A percentile compares a stretch with the other conserved stretches of the same genome.
Evolutionary conservation across 2,329 filamentous ascomycete genomes (phyloP).

Genomic region (Cadophora sp.): DNA sequence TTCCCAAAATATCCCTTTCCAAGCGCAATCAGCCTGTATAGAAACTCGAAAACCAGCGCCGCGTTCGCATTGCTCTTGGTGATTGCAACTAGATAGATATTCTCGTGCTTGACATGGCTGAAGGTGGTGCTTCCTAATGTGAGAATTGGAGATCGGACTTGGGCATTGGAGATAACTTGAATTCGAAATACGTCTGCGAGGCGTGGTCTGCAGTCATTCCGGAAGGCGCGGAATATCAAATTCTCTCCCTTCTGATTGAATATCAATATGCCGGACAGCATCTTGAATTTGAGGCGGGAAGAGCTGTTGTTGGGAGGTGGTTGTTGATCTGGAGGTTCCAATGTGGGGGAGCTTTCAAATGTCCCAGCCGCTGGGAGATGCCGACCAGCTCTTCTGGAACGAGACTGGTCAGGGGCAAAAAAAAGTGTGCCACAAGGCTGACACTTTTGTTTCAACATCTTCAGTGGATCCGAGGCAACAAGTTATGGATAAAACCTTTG

Average conservation of each 20-base stretch:
- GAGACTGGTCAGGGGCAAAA: neutral
- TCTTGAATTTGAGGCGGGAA: constrained; percentile 52
- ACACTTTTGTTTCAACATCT: neutral
- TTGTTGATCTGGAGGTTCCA: constrained; percentile 15
- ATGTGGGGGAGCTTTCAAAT: constrained; percentile 28
- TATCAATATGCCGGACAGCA: constrained; percentile 96
- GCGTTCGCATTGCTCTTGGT: constrained; percentile 99
- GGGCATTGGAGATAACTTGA: constrained; percentile 95
- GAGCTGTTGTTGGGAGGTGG: constrained; percentile 15
- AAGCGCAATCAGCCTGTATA: constrained; percentile 88
- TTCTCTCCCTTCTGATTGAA: constrained; percentile 99
- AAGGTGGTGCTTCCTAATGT: constrained; percentile 98
- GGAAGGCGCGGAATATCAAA: constrained; percentile 98
- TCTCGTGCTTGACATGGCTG: constrained; percentile 99
- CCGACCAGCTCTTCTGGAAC: constrained; percentile 12
- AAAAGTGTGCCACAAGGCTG: neutral
- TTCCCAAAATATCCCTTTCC: constrained; percentile 98
- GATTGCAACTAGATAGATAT: constrained; percentile 96
- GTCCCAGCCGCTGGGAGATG: constrained; percentile 14
- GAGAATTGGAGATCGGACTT: constrained; percentile 88
- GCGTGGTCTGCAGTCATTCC: constrained; percentile 96
- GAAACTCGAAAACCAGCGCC: constrained; percentile 95
- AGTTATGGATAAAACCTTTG: neutral
- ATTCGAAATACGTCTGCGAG: constrained; percentile 99
- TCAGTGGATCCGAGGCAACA: neutral